Conservation (phyloP, 352 stramenopile species). For the Globisporangium radiosum region DNA sequence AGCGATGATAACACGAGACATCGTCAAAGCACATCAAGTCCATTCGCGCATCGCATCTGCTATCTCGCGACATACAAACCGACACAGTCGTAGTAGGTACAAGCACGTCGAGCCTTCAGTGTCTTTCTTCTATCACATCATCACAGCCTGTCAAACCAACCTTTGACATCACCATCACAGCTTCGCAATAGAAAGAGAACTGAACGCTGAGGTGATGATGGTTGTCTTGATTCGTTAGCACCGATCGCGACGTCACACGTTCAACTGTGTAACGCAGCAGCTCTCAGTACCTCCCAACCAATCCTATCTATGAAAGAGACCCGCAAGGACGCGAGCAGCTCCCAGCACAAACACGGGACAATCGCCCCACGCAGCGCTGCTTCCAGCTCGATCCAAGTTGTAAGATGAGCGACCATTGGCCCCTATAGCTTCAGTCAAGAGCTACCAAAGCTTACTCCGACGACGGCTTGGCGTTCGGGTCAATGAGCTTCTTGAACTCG, state of each 20-base stretch:
- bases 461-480: conserved; percentile 48
- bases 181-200: no score
- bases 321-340: neutral
- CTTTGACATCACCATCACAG: no score
- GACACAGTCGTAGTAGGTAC: no score
- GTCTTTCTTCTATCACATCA: no score
- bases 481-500: conserved; percentile 94
- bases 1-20: no score
- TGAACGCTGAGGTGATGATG: neutral
- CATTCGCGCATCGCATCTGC: no score
- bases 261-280: neutral
- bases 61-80: no score
- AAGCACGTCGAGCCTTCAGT: no score
- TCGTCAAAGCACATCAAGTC: no score
- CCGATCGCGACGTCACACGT: neutral
- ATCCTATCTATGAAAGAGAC: conserved; percentile 11
- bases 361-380: no score
- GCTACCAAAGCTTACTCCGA: conserved; percentile 28
- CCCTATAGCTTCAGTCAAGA: neutral
- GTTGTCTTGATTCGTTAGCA: conserved; percentile 1
- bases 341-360: no score
- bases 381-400: neutral
- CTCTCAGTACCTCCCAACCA: neutral
- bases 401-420: neutral
- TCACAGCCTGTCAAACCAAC: no score